phyloP scores from a whole-genome alignment of 1,139 yeast genomes.

The Arxiozyma bovina region DNA sequence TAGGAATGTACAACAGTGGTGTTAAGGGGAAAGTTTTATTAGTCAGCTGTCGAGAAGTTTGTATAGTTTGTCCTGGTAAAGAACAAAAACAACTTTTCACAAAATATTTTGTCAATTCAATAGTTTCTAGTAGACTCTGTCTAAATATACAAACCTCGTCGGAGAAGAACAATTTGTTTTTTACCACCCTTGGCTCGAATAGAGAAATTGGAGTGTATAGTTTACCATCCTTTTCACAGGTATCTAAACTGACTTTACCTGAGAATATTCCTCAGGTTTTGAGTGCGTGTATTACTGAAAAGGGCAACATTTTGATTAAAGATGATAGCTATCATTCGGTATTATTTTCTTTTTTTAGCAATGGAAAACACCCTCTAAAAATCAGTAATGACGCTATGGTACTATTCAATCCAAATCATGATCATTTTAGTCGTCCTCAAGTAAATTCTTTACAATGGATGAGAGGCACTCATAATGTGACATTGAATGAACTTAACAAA shows the following conservation, averaged over 20 bases:
- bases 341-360: constrained; percentile 35
- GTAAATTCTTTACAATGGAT: constrained; percentile 83
- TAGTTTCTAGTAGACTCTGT: background rate
- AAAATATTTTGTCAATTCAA: background rate
- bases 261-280: constrained; percentile 34
- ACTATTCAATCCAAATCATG: constrained; percentile 49
- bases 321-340: constrained; percentile 52
- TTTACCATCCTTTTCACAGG: constrained; percentile 47
- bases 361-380: constrained; percentile 25
- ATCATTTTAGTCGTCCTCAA: constrained; percentile 71
- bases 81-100: background rate
- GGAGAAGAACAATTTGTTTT: background rate
- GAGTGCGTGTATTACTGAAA: constrained; percentile 44
- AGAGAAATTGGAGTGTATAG: constrained; percentile 38
- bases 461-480: constrained; percentile 57
- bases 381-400: constrained; percentile 34
- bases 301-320: constrained; percentile 68
- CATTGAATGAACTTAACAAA: constrained; percentile 49
- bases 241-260: constrained; percentile 36
- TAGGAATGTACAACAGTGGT: background rate
- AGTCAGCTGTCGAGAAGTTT: constrained; percentile 1
- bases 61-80: constrained; percentile 1
- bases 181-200: background rate
- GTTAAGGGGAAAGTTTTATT: background rate
- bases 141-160: background rate